Base-by-base conservation (phyloP, 2,329 filamentous ascomycete genomes). In the Dothideomycetes sp. region DNA sequence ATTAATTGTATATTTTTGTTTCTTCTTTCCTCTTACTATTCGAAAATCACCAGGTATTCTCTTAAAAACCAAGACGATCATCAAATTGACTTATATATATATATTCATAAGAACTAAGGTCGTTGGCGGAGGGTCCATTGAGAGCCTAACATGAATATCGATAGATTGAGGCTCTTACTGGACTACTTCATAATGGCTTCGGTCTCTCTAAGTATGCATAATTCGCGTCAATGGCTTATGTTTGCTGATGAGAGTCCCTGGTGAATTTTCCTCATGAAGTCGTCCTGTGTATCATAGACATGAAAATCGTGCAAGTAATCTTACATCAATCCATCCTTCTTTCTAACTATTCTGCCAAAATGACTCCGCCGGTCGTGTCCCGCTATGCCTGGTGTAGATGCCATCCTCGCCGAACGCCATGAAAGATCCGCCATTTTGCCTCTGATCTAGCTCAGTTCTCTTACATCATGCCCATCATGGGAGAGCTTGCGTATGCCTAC, bases 401-500 rank as follows among this genome's bases (percentile, higher is more conserved):
- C 30, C 13, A 38, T 15, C 10, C 19, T 18, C 39, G n/a, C 39
- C 33, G 23, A 42, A 35, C 39, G 33, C 33, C 31, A 4, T 20
- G 16, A 28, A 34, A n/a, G 13, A 4, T 28, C 18, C 7, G 13
- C 23, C 11, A 16, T 11, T 25, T 7, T 23, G 20, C 36, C 18
- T 33, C 35, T 35, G 31, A 2, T 31, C 16, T 40, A 25, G 10
- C 27, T 4, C 12, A 4, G 4, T 13, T 16, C 13, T 15, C 16
- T 27, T 36, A 42, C 74, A 86, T 80, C 69, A 87, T 73, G 51
- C 75, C 76, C 45, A 84, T 80, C 57, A 93, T 74, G 45, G 84
- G 87, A 61, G 76, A 88, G 57, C 85, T 80, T 34, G 84, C 85
- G 61, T 94, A 94, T 4, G 86, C 83, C 82, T 85, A 45, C 15